Percentiles rank a stretch among this genome's conserved stretches.
These are phyloP conservation scores for Nitzschia inconspicua DNA, from an alignment of 108 stramenopile genomes.

Conservation along the genomic window DNA sequence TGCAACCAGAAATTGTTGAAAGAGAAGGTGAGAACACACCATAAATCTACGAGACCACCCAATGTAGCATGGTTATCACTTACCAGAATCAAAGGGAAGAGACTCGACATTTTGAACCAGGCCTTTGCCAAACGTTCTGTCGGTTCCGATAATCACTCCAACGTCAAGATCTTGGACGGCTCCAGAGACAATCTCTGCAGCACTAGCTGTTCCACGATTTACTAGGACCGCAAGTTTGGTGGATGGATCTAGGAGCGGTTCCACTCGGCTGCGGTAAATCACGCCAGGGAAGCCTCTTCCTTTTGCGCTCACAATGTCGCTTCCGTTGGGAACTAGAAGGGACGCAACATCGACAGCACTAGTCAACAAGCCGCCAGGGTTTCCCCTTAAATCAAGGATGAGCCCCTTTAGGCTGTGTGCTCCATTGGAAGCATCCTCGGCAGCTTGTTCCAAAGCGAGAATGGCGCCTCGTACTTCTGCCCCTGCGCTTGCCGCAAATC, in stretches of 20 bases:
- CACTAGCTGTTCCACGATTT: conserved; percentile 88
- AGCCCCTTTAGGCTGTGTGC: conserved; percentile 64
- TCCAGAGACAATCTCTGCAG: conserved; percentile 95
- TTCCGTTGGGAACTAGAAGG: conserved; percentile 86
- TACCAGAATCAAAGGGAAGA: conserved; percentile 79
- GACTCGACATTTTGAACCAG: conserved; percentile 96
- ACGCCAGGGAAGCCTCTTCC: conserved; percentile 90
- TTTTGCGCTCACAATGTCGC: conserved; percentile 87
- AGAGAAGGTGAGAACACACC: too few species aligned
- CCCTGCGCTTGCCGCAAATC: conserved; percentile 87
- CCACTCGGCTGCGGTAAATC: conserved; percentile 73
- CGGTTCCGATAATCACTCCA: conserved; percentile 89
- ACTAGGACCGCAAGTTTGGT: conserved; percentile 89
- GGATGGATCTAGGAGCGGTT: conserved; percentile 72
- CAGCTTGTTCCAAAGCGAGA: conserved; percentile 54
- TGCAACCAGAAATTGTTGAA: too few species aligned
- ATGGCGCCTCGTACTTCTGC: conserved; percentile 81
- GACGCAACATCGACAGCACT: conserved; percentile 92
- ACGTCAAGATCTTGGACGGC: conserved; percentile 96
- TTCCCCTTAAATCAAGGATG: conserved; percentile 91
- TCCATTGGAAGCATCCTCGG: conserved; percentile 53
- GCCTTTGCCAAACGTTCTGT: conserved; percentile 95
- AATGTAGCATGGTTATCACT: too few species aligned
- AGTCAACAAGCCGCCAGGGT: conserved; percentile 93
- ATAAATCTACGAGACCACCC: too few species aligned